These are phyloP conservation scores for Triangularia setosa DNA, from an alignment of 2,329 filamentous ascomycete species.

Conservation along the genomic window DNA sequence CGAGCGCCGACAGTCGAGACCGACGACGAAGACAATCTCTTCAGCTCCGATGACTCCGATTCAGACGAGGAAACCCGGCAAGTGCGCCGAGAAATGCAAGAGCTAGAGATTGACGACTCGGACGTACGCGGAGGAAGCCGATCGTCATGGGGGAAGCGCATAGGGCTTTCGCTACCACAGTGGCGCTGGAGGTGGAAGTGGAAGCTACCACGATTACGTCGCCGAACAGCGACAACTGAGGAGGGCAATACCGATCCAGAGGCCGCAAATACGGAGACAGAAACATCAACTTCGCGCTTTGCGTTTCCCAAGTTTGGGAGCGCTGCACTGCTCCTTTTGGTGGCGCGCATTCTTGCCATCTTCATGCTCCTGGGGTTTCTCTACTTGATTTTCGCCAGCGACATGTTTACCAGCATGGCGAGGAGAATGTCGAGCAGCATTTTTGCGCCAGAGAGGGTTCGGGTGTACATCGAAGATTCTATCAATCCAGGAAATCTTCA, in stretches of 20 bases:
- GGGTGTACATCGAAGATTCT: conserved; percentile 67
- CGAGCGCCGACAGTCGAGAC: conserved; percentile 75
- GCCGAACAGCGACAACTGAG: conserved; percentile 36
- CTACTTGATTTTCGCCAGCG: conserved; percentile 81
- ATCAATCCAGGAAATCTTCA: conserved; percentile 68
- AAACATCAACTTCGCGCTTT: conserved; percentile 14
- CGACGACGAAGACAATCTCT: conserved; percentile 59
- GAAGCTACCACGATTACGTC: conserved; percentile 47
- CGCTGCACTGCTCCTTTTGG: conserved; percentile 46
- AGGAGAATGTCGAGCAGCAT: conserved; percentile 62
- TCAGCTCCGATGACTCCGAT: conserved; percentile 42
- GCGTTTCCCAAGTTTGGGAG: conserved; percentile 39
- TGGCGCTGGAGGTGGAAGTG: conserved; percentile 56
- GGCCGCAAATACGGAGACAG: conserved; percentile 6
- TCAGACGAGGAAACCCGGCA: conserved; percentile 52
- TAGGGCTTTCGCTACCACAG: conserved; percentile 49
- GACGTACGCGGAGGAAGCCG: conserved; percentile 35
- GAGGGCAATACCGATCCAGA: conserved; percentile 24
- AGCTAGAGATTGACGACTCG: conserved; percentile 81
- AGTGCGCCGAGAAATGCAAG: conserved; percentile 77
- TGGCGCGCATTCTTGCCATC: conserved; percentile 71
- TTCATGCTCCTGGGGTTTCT: conserved; percentile 72
- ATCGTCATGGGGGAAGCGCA: conserved; percentile 52
- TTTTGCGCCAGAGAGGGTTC: conserved; percentile 80
- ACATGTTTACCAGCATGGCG: conserved; percentile 68